Evolutionary conservation across 371 early-diverging fungal genomes (phyloP), one percentile per base, ranked within the genome.

Genomic region (Quaeritorhiza haematococci): DNA sequence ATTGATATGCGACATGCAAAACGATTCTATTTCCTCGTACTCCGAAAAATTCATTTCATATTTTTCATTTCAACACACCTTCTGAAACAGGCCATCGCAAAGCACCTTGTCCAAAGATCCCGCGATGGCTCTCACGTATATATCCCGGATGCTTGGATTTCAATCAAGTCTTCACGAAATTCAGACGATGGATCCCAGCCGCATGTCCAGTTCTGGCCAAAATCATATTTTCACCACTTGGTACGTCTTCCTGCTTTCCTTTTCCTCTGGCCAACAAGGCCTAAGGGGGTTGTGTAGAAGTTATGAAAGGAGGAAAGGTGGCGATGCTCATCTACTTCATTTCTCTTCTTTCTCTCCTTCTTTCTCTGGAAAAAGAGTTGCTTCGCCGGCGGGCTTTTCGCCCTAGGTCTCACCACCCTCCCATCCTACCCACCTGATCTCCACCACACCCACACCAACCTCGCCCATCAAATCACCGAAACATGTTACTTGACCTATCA

Each of bases 301-400:
- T 10, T 13, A 10, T 10, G 38, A 38, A 38, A 38, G n/a, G 13
- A 10, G n/a, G 38, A 47, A 15, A 47, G 13, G 10, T 27, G 15
- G 27, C 13, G 24, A 47, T 10, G 10, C 15, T 21, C 26, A 21
- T 26, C 47, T 15, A 15, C 10, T 15, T 47, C 15, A 10, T 47
- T 47, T 47, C 24, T 47, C 10, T 26, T n/a, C n/a, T n/a, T n/a
- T n/a, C n/a, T n/a, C n/a, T n/a, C n/a, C n/a, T n/a, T n/a, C n/a
- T n/a, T n/a, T 33, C 21, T 13, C 27, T 58, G 64, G 26, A 28
- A 64, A 17, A 64, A 80, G 72, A 72, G 78, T 0, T 85, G 86
- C 57, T 88, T 86, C 59, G 81, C 83, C 10, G 84, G 84, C 13
- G 86, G 87, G 24, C 84, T 87, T 76, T 63, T 90, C 32, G 81